Conservation (phyloP, 2,329 filamentous ascomycete species). For the Diaporthe vaccinii region DNA sequence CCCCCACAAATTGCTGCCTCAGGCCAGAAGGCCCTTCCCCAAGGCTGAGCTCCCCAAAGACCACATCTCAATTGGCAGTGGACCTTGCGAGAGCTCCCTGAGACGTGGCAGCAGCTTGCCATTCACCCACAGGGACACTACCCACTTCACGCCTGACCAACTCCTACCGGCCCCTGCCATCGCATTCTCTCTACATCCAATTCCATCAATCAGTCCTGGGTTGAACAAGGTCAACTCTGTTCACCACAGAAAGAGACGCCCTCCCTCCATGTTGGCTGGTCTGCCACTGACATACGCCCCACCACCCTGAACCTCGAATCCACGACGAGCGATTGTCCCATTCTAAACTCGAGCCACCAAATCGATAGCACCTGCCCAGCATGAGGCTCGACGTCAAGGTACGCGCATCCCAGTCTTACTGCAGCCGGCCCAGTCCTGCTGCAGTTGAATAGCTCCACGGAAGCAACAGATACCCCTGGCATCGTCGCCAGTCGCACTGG, state of each 20-base stretch:
- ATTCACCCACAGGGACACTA: slow-evolving; percentile 24
- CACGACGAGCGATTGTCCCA: slow-evolving; percentile 23
- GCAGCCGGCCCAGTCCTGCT: neutral
- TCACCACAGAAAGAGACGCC: slow-evolving; percentile 5
- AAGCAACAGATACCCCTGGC: neutral
- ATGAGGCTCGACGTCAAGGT: slow-evolving; percentile 48
- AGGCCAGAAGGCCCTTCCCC: slow-evolving; percentile 16
- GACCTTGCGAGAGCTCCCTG: slow-evolving; percentile 32
- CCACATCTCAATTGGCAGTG: slow-evolving; percentile 41
- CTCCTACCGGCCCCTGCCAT: slow-evolving; percentile 12
- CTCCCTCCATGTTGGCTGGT: slow-evolving; percentile 33
- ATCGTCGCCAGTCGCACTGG: neutral
- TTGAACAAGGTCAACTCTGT: neutral
- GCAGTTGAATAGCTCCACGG: neutral
- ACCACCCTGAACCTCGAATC: slow-evolving; percentile 25
- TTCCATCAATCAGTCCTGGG: too few species aligned
- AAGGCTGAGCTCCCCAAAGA: slow-evolving; percentile 40
- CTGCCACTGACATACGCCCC: slow-evolving; percentile 34
- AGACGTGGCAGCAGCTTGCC: slow-evolving; percentile 37
- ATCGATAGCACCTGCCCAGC: slow-evolving; percentile 40
- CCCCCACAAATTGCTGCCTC: slow-evolving; percentile 31
- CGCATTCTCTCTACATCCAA: neutral
- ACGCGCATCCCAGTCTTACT: neutral
- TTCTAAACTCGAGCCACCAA: neutral
- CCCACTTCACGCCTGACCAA: slow-evolving; percentile 26